Percentiles rank a stretch among this genome's conserved stretches.
These are phyloP conservation scores for Rhizopogon vesiculosus DNA, from an alignment of 768 basidiomycete species.

Conservation along the genomic window DNA sequence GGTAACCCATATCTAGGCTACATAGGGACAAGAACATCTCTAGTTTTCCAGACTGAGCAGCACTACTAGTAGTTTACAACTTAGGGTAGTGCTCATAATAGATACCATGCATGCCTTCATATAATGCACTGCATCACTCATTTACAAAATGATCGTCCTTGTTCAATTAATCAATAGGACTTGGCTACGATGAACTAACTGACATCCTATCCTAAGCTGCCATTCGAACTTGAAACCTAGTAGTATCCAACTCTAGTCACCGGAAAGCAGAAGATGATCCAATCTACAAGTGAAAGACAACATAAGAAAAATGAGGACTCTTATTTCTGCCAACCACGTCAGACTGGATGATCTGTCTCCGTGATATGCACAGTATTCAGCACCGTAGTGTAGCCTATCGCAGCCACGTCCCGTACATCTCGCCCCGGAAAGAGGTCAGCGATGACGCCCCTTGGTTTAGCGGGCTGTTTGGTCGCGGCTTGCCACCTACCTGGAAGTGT, in stretches of 20 bases:
- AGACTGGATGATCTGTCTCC: background rate
- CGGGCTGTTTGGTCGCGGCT: background rate
- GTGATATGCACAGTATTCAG: background rate
- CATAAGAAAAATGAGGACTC: too few species aligned
- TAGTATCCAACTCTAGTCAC: background rate
- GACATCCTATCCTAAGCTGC: background rate
- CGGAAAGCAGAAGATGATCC: background rate
- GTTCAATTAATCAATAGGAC: background rate
- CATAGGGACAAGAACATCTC: background rate
- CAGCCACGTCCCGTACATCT: background rate
- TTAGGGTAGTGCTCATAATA: background rate
- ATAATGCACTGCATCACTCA: background rate
- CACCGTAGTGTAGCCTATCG: background rate
- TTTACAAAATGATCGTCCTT: too few species aligned
- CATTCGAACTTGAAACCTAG: background rate
- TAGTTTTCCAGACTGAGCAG: conserved; percentile 4
- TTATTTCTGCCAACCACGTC: background rate
- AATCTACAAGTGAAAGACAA: background rate
- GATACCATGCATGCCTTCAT: background rate
- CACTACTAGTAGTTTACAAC: background rate
- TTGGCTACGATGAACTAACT: background rate
- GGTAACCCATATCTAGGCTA: conserved; percentile 6
- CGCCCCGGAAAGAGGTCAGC: background rate
- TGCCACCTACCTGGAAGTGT: background rate
- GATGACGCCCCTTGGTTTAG: background rate